These are phyloP conservation scores for Podospora pseudocomata DNA, from an alignment of 495 filamentous ascomycete genomes.

Conservation along the genomic window DNA sequence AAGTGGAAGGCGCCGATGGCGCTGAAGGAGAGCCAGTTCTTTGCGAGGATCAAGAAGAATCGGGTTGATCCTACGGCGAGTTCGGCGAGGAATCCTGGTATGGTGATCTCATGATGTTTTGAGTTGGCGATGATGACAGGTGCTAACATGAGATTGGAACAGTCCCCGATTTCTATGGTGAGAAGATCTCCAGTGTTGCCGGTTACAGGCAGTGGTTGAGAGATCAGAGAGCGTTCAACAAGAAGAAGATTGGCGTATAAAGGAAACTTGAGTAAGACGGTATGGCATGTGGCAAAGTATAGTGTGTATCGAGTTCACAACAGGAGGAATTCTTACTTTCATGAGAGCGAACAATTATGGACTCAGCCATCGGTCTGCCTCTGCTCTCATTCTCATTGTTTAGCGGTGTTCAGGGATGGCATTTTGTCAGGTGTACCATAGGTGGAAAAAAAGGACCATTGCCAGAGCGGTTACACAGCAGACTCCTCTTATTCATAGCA, in stretches of 20 bases:
- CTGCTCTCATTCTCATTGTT: not conserved
- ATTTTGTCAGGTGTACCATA: conserved; percentile 5
- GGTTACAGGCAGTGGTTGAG: conserved; percentile 94
- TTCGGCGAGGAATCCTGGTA: conserved; percentile 56
- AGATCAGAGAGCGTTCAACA: conserved; percentile 95
- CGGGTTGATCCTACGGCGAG: conserved; percentile 75
- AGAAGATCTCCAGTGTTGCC: conserved; percentile 91
- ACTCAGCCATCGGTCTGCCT: not conserved
- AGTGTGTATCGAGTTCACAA: not conserved
- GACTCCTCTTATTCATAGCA: not conserved
- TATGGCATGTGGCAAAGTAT: not conserved
- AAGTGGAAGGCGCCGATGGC: conserved; percentile 63
- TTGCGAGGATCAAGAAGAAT: conserved; percentile 77
- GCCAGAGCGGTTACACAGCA: not conserved
- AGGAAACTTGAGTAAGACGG: not conserved
- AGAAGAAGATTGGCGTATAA: conserved; percentile 63
- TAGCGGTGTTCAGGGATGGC: conserved; percentile 3
- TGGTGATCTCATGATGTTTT: conserved; percentile 14
- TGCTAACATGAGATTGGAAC: not conserved
- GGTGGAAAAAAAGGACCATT: not conserved
- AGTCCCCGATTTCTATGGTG: conserved; percentile 71
- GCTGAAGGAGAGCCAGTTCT: conserved; percentile 89
- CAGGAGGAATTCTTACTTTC: not conserved
- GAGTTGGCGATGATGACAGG: not conserved
- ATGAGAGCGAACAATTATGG: not conserved